Conservation (phyloP, 805 yeast species). For the Tetrapisispora iriomotensis region DNA sequence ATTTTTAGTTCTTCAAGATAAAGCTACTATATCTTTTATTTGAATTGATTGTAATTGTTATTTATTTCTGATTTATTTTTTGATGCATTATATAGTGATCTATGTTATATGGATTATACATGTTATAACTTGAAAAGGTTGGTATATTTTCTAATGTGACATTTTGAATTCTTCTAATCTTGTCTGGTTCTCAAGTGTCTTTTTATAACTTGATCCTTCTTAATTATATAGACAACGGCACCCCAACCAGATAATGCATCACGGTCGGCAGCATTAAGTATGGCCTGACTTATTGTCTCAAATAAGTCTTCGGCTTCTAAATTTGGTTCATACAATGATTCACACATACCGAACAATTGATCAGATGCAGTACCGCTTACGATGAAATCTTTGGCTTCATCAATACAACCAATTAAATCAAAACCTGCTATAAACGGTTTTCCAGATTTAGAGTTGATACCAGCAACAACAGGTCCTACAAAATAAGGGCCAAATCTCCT, state of each 20-base stretch:
- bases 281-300: slow-evolving; percentile 89
- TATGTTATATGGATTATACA: too few species aligned
- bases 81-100: too few species aligned
- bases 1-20: too few species aligned
- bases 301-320: slow-evolving; percentile 91
- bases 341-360: slow-evolving; percentile 98
- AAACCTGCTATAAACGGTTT: slow-evolving; percentile 92
- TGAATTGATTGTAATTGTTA: too few species aligned
- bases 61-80: neutral
- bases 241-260: slow-evolving; percentile 99
- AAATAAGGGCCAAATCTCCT: slow-evolving; percentile 94
- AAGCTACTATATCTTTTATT: too few species aligned
- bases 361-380: slow-evolving; percentile 96
- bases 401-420: slow-evolving; percentile 94
- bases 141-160: too few species aligned
- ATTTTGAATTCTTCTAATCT: slow-evolving; percentile 53
- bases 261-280: slow-evolving; percentile 91
- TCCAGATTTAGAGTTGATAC: slow-evolving; percentile 70
- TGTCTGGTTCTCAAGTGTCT: slow-evolving; percentile 89
- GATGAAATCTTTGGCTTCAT: slow-evolving; percentile 85
- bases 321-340: slow-evolving; percentile 86
- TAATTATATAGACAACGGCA: slow-evolving; percentile 83
- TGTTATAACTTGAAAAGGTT: neutral
- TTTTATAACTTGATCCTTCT: slow-evolving; percentile 84
- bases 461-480: slow-evolving; percentile 94